Percentiles rank a stretch among this genome's conserved stretches.
Evolutionary conservation across 495 filamentous ascomycete genomes (phyloP).

Genomic region (Sordaria brevicollis): DNA sequence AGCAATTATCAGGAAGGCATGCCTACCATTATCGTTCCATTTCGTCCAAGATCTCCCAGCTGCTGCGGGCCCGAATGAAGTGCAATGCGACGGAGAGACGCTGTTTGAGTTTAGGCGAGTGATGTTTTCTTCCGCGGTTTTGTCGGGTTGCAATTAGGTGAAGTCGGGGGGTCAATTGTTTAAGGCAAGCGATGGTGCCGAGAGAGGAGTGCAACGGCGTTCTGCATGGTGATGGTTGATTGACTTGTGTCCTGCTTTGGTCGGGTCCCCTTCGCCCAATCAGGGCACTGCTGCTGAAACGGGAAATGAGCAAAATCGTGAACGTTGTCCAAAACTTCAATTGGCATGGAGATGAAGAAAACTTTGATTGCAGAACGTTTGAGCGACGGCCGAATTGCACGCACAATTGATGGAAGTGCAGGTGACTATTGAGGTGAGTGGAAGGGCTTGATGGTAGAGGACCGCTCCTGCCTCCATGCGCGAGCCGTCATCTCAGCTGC

Average conservation of each 20-base stretch:
- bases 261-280: neutral
- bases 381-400: neutral
- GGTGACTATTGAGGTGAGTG: too few relatives aligned
- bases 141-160: neutral
- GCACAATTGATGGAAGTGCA: neutral
- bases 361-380: neutral
- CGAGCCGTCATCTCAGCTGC: neutral
- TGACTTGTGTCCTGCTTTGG: neutral
- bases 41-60: neutral
- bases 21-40: neutral
- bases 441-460: neutral
- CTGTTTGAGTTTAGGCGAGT: neutral
- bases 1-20: neutral
- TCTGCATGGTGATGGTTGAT: neutral
- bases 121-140: neutral
- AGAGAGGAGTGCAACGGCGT: neutral
- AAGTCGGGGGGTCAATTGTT: neutral
- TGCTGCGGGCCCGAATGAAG: neutral
- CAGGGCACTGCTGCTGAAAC: neutral
- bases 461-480: neutral
- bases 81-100: neutral
- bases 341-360: neutral
- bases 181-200: neutral
- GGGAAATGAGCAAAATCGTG: neutral
- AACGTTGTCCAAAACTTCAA: neutral